Evolutionary conservation across 768 basidiomycete species (phyloP).

Genomic region (Suillus decipiens): DNA sequence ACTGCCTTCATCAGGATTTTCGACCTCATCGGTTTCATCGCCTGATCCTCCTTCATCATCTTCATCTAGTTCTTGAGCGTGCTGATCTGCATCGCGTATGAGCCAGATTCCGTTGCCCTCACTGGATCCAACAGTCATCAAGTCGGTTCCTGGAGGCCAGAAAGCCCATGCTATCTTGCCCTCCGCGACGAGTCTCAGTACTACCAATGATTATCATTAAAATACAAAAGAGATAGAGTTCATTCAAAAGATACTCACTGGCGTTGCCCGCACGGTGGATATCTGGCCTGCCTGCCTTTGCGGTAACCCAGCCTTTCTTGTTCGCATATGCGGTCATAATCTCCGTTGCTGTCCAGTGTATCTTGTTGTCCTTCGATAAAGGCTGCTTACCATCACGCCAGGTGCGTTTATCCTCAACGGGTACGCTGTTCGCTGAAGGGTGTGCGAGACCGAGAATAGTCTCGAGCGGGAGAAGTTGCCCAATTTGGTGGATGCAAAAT

Average conservation of each 20-base stretch:
- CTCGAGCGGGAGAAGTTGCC: slow-evolving; percentile 77
- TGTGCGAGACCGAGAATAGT: slow-evolving; percentile 59
- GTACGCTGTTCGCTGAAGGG: slow-evolving; percentile 37
- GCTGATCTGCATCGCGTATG: slow-evolving; percentile 29
- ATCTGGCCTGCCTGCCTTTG: slow-evolving; percentile 89
- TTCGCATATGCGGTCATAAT: slow-evolving; percentile 78
- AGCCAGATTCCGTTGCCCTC: slow-evolving; percentile 61
- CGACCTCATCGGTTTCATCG: slow-evolving; percentile 24
- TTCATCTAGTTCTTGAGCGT: slow-evolving; percentile 25
- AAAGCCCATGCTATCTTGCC: slow-evolving; percentile 83
- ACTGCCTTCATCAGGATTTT: slow-evolving; percentile 19
- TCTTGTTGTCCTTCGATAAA: slow-evolving; percentile 20
- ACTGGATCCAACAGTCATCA: slow-evolving; percentile 26
- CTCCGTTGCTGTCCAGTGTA: slow-evolving; percentile 83
- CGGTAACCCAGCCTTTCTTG: slow-evolving; percentile 83
- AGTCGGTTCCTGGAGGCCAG: slow-evolving; percentile 61
- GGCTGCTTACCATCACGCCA: slow-evolving; percentile 59
- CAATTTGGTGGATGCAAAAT: slow-evolving; percentile 74
- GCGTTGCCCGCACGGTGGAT: slow-evolving; percentile 87
- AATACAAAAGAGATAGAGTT: neutral
- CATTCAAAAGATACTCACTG: slow-evolving; percentile 52
- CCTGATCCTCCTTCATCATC: slow-evolving; percentile 24
- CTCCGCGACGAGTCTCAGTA: slow-evolving; percentile 82
- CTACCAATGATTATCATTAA: slow-evolving; percentile 38
- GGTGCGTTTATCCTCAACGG: slow-evolving; percentile 68